Base-by-base conservation (phyloP, 2,329 filamentous ascomycete species). In the Sporothrix pseudoabietina region DNA sequence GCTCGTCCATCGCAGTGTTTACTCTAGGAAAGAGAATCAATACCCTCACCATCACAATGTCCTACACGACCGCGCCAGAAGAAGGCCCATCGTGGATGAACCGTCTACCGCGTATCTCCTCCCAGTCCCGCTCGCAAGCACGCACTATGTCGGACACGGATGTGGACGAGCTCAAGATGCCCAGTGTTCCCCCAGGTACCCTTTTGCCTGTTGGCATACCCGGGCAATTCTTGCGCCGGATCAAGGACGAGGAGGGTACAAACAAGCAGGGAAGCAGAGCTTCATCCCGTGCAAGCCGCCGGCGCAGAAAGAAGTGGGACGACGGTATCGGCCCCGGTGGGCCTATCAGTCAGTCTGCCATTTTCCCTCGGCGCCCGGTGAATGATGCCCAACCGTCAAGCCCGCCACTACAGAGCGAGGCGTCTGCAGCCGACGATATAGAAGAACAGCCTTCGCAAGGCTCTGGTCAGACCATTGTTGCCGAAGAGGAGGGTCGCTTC, bases 21-120 rank as follows among this genome's bases (percentile, higher is more conserved):
- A 98, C 96, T 0, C 88, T 99, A 1, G 96, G 96, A 78, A 99
- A 98, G 82, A 94, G 93, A 75, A 99, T 99, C 87, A 98, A 98
- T 83, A 98, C 96, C 0, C 84, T 99, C 77, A 94, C 93, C 0
- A 86, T 99, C 75, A 98, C 96, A 72, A 93, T 99, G 88, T 98
- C 96, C 0, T 99, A 98, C 83, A 99, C 96, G 0, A 89, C 91
- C 75, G 94, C 91, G 22, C 92, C 92, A 69, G 95, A 97, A 72
- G 93, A 97, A 49, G 93, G 94, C 0, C 92, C 94, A 2, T 90
- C 90, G 1, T 99, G 96, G 96, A 97, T 98, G 92, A 96, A 97
- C 77, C 88, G 96, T 71, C 85, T 99, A 59, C 96, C 96, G 5
- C 82, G 91, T 80, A 87, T 91, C 76, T 85, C 89, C 69, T 88